These are phyloP conservation scores for Globisporangium splendens DNA, from an alignment of 352 stramenopile species.

Conservation along the genomic window DNA sequence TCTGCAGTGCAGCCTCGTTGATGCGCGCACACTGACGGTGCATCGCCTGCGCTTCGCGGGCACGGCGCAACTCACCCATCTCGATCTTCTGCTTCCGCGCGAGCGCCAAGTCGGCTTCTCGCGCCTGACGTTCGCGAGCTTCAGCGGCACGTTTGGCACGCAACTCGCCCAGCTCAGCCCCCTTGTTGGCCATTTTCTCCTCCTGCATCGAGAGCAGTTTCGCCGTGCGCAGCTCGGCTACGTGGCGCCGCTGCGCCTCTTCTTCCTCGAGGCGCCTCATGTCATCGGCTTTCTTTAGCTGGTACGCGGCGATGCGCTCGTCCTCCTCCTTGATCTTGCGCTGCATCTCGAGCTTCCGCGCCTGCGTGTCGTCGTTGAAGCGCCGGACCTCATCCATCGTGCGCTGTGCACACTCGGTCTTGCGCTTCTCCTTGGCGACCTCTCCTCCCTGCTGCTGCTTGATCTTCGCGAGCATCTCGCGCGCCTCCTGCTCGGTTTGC, in stretches of 20 bases:
- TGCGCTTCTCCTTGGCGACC: slow-evolving; percentile 65
- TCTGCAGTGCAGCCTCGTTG: slow-evolving; percentile 78
- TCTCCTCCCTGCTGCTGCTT: slow-evolving; percentile 66
- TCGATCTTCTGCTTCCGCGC: slow-evolving; percentile 86
- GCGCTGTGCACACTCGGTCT: slow-evolving; percentile 46
- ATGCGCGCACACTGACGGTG: slow-evolving; percentile 68
- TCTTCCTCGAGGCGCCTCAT: slow-evolving; percentile 60
- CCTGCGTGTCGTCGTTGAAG: slow-evolving; percentile 61
- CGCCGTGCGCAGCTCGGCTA: slow-evolving; percentile 69
- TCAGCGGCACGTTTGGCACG: slow-evolving; percentile 89
- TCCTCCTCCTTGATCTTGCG: slow-evolving; percentile 81
- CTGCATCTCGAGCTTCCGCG: slow-evolving; percentile 51
- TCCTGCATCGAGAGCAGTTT: slow-evolving; percentile 84
- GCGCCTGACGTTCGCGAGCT: slow-evolving; percentile 82
- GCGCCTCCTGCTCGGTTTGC: slow-evolving; percentile 71
- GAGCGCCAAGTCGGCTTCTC: slow-evolving; percentile 78
- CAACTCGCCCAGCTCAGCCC: slow-evolving; percentile 90
- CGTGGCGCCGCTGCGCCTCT: slow-evolving; percentile 54
- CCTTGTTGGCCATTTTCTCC: slow-evolving; percentile 85
- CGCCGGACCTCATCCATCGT: slow-evolving; percentile 71
- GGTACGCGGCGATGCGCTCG: slow-evolving; percentile 61
- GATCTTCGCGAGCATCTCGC: slow-evolving; percentile 88
- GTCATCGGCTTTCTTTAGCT: slow-evolving; percentile 73
- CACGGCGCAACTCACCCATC: slow-evolving; percentile 67
- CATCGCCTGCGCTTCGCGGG: slow-evolving; percentile 62